Evolutionary conservation across 257 asterid species (phyloP), one percentile per base, ranked within the genome.

Genomic region (Solanum clarkiae): DNA sequence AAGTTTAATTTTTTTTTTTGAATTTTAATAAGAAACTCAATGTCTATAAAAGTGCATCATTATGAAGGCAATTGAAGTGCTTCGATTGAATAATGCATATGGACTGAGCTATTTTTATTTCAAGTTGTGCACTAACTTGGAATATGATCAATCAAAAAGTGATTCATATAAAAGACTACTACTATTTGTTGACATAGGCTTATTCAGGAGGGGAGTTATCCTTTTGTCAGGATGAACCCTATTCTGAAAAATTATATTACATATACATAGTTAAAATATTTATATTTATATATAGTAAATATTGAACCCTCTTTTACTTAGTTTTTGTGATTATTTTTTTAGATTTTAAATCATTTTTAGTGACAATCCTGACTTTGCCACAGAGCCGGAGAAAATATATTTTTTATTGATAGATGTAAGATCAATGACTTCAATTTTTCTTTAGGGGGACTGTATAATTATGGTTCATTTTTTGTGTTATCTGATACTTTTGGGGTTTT

Each of bases 401-500:
- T 16, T 15, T 7, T 11, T 32, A 7, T 3, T 14, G 32, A 32
- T 66, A 32, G 22, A 68, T 8, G 11, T 65, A 32, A 65, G 72
- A 26, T 26, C 15, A 65, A 65, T 6, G 2, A 26, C 17, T 62
- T 22, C 5, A 62, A 62, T n/a, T 74, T 75, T 47, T 14, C 12
- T 75, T 15, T 57, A 29, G 32, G 22, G 32, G 75, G 87, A 7
- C 15, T 36, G 44, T 8, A 18, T 10, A 42, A 70, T 70, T 40
- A 20, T 1, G 26, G 47, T 79, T 79, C 29, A 53, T 47, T 15
- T 53, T 79, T 79, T 79, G 49, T 79, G 65, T 15, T 47, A 79
- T 79, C 82, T 65, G 26, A 79, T 79, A 79, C 0, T 26, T 51
- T 79, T 53, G 26, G 82, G 82, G 82, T 11, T 16, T 79, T 79